These are phyloP conservation scores for Saccharomycopsis schoenii DNA, from an alignment of 805 yeast genomes.

Conservation along the genomic window DNA sequence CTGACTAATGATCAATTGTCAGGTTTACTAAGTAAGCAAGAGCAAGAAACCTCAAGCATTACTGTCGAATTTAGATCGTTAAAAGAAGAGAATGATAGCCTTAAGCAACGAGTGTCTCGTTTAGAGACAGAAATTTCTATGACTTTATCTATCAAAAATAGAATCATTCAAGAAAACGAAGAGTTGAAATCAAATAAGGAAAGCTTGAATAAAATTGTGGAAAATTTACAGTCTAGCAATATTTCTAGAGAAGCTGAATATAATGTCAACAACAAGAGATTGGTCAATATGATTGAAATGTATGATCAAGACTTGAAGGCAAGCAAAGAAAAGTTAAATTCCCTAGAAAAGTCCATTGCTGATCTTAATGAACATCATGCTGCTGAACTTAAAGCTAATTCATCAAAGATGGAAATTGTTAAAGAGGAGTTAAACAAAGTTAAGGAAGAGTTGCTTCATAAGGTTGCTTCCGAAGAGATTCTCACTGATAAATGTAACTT, in stretches of 20 bases:
- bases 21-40: slow-evolving; percentile 36
- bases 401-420: slow-evolving; percentile 52
- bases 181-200: slow-evolving; percentile 48
- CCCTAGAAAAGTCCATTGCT: slow-evolving; percentile 42
- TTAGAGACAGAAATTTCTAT: slow-evolving; percentile 46
- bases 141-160: slow-evolving; percentile 37
- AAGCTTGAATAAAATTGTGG: slow-evolving; percentile 45
- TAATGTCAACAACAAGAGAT: slow-evolving; percentile 39
- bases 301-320: slow-evolving; percentile 37
- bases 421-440: slow-evolving; percentile 34
- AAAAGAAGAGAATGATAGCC: slow-evolving; percentile 35
- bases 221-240: slow-evolving; percentile 42
- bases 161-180: slow-evolving; percentile 43
- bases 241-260: slow-evolving; percentile 45
- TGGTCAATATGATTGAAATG: slow-evolving; percentile 38
- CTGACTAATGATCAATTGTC: slow-evolving; percentile 32
- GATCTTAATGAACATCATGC: slow-evolving; percentile 33
- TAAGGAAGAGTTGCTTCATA: slow-evolving; percentile 33
- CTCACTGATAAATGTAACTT: slow-evolving; percentile 30
- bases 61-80: slow-evolving; percentile 47
- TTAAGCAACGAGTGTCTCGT: slow-evolving; percentile 37
- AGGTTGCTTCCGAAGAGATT: slow-evolving; percentile 31
- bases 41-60: slow-evolving; percentile 35
- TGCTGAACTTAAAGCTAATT: slow-evolving; percentile 46
- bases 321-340: slow-evolving; percentile 37